Base-by-base conservation (phyloP, 2,329 filamentous ascomycete genomes). In the Cladophialophora psammophila region DNA sequence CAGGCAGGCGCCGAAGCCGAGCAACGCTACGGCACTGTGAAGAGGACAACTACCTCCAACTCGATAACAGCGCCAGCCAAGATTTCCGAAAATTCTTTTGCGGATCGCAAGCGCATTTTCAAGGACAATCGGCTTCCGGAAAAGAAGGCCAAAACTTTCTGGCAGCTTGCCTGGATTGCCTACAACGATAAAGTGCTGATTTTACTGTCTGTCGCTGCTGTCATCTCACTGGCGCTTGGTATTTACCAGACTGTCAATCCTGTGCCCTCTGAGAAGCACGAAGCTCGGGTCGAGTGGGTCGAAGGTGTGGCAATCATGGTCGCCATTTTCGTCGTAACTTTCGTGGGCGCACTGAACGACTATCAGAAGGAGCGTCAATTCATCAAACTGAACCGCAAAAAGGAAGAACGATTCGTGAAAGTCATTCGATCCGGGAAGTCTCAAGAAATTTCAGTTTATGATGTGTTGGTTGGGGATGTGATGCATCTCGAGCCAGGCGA, bases 291-390 rank as follows among this genome's bases (percentile, higher is more conserved):
- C 12, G 89, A 93, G 76, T 94, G 91, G 91, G 89, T 93, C 5
- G 91, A 94, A 78, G 91, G 91, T 70, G 88, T 93, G 10, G 91
- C 91, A 7, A 93, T 94, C 70, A 88, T 93, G 52, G 86, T 90
- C 26, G 91, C 91, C 59, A 92, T 94, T 67, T 76, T 90, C 15
- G 89, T 94, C 69, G 91, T 94, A 55, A 89, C 93, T 3, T 78
- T 90, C 20, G 91, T 92, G 20, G 91, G 90, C 68, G 91, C 91
- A n/a, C 80, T 89, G 38, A 94, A 93, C 71, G 91, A 94, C 75
- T 94, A 88, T 85, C 91, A 94, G 74, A 93, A 93, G 77, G 91
- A 93, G 76, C 85, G 89, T 54, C 90, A 92, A 74, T 94, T 94
- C 73, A 89, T 91, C 45, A 92, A 92, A 76, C 81, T 94, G 67